These are phyloP conservation scores for Lenwebbia sp. DNA, from an alignment of 345 rosid genomes.

Conservation along the genomic window DNA sequence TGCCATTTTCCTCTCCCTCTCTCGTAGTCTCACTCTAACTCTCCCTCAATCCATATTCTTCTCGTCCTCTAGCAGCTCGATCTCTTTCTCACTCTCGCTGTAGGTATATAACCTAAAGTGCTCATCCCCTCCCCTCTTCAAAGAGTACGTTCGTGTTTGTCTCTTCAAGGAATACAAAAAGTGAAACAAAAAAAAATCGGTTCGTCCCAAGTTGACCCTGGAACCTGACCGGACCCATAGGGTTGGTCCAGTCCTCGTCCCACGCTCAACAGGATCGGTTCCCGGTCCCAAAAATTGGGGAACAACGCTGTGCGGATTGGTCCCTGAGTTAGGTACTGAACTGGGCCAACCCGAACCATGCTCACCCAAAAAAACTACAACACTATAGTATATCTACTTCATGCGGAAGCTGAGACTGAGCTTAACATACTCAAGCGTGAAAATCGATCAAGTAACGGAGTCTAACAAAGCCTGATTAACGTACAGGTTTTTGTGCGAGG, in stretches of 20 bases:
- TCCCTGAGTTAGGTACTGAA: not conserved
- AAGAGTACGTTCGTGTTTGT: too few relatives aligned
- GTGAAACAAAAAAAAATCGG: too few relatives aligned
- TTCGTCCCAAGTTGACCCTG: not conserved
- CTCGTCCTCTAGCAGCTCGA: too few relatives aligned
- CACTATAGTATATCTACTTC: not conserved
- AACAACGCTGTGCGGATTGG: not conserved
- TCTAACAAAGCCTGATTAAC: too few relatives aligned
- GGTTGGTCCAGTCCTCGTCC: accelerated
- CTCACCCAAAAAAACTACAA: slow-evolving; percentile 7
- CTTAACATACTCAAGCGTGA: not conserved
- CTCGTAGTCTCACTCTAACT: too few relatives aligned
- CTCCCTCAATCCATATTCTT: too few relatives aligned
- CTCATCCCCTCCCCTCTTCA: too few relatives aligned
- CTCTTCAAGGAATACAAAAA: too few relatives aligned
- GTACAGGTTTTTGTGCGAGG: not conserved
- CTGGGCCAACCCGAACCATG: not conserved
- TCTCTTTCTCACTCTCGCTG: too few relatives aligned
- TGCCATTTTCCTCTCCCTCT: too few relatives aligned
- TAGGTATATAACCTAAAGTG: too few relatives aligned
- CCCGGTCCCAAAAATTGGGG: not conserved
- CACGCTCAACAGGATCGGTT: not conserved
- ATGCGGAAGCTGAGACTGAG: not conserved
- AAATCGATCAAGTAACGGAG: not conserved
- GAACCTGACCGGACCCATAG: not conserved